Evolutionary conservation across 2,329 filamentous ascomycete species (phyloP).

Genomic region (Pseudogymnoascus sp.): DNA sequence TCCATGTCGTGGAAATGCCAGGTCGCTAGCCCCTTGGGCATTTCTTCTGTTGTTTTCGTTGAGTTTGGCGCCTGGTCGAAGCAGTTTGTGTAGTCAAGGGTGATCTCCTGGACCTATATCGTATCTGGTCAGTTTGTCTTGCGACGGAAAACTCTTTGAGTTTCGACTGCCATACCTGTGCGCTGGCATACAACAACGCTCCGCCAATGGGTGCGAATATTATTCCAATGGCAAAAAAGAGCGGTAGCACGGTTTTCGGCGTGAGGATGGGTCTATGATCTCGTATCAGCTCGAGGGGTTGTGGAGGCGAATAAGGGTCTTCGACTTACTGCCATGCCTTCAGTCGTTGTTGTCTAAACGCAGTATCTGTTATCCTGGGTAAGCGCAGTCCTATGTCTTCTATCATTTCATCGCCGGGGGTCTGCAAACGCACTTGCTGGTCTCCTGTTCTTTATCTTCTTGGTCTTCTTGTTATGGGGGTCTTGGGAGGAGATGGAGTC

Average conservation of each 20-base stretch:
- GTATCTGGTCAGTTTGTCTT: background rate
- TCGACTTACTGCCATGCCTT: constrained; percentile 91
- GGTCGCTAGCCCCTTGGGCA: constrained; percentile 52
- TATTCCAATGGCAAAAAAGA: constrained; percentile 85
- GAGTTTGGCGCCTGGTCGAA: constrained; percentile 43
- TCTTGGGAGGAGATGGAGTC: constrained; percentile 52
- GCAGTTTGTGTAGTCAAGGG: constrained; percentile 86
- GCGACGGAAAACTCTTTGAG: background rate
- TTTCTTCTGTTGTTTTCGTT: constrained; percentile 35
- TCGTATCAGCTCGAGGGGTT: background rate
- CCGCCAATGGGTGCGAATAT: constrained; percentile 93
- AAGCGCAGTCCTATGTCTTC: constrained; percentile 16
- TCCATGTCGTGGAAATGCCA: constrained; percentile 59
- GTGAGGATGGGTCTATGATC: constrained; percentile 75
- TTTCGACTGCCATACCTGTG: constrained; percentile 49
- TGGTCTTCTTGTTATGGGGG: constrained; percentile 48
- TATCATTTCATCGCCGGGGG: constrained; percentile 13
- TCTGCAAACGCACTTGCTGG: constrained; percentile 66
- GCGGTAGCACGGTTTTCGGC: constrained; percentile 82
- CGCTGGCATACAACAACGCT: constrained; percentile 76
- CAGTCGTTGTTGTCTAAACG: constrained; percentile 90
- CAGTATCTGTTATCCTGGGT: constrained; percentile 60
- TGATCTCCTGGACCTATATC: constrained; percentile 77
- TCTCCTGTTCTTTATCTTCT: constrained; percentile 84
- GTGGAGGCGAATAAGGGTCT: background rate